phyloP scores from a whole-genome alignment of 2,329 filamentous ascomycete genomes.

The Bisporella sp. region DNA sequence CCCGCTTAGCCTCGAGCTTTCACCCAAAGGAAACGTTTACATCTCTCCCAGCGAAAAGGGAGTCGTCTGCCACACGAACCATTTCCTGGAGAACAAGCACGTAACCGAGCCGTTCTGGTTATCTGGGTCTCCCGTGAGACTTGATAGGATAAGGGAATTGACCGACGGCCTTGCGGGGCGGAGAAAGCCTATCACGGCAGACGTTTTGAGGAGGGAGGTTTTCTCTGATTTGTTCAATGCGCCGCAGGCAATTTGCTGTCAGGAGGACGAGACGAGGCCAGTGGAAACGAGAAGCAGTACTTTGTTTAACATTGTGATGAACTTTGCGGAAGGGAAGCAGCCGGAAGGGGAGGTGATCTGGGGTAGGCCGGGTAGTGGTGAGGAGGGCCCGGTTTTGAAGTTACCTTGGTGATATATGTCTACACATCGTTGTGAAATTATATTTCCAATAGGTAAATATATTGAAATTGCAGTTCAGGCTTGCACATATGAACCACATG shows the following conservation, averaged over 20 bases:
- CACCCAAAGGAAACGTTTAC: slow-evolving; percentile 20
- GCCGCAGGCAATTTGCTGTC: slow-evolving; percentile 30
- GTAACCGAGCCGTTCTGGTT: slow-evolving; percentile 29
- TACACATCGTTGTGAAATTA: no score
- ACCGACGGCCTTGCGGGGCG: slow-evolving; percentile 17
- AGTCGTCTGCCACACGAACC: slow-evolving; percentile 25
- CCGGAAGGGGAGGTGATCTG: slow-evolving; percentile 28
- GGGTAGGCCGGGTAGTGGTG: slow-evolving; percentile 11
- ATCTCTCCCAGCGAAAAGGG: slow-evolving; percentile 14
- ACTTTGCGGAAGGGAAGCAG: slow-evolving; percentile 15
- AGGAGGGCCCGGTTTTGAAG: slow-evolving; percentile 11
- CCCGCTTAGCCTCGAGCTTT: slow-evolving; percentile 39
- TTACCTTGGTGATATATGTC: slow-evolving; percentile 9
- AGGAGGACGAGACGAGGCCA: slow-evolving; percentile 23
- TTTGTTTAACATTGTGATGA: slow-evolving; percentile 32
- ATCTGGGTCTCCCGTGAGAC: slow-evolving; percentile 27
- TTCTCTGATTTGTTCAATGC: slow-evolving; percentile 31
- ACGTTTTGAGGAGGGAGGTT: slow-evolving; percentile 25
- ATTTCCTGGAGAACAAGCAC: slow-evolving; percentile 23
- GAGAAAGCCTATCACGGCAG: slow-evolving; percentile 13
- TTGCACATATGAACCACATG: no score
- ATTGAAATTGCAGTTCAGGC: no score
- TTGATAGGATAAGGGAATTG: slow-evolving; percentile 23
- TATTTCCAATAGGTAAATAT: no score
- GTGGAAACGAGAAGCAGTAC: slow-evolving; percentile 26